These are phyloP conservation scores for Globisporangium carolinianum DNA, from an alignment of 352 stramenopile genomes.

Conservation along the genomic window DNA sequence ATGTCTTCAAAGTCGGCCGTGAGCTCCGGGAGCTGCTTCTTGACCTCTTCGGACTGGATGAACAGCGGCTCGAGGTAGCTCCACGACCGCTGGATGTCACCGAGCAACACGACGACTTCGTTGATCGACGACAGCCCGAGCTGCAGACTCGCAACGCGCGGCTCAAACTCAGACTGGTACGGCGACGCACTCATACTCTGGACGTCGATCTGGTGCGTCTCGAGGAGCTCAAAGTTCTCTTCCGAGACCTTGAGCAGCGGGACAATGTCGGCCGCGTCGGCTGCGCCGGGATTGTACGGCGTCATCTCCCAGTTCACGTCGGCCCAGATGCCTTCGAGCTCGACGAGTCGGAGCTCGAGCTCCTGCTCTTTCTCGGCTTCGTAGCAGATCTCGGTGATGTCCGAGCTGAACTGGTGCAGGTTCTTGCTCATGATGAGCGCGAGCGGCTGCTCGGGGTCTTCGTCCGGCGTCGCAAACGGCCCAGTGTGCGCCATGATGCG, in stretches of 20 bases:
- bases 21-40: constrained; percentile 92
- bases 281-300: constrained; percentile 76
- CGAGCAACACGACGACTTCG: constrained; percentile 92
- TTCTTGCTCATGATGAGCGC: constrained; percentile 90
- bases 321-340: constrained; percentile 89
- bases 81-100: constrained; percentile 95
- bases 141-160: constrained; percentile 86
- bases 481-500: constrained; percentile 87
- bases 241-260: constrained; percentile 90
- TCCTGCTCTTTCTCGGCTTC: constrained; percentile 96
- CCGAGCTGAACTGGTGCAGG: constrained; percentile 90
- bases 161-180: constrained; percentile 94
- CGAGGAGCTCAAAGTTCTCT: constrained; percentile 95
- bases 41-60: constrained; percentile 95
- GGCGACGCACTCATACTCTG: constrained; percentile 95
- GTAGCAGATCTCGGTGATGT: constrained; percentile 96
- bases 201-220: constrained; percentile 95
- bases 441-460: constrained; percentile 89
- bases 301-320: constrained; percentile 93
- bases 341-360: constrained; percentile 87
- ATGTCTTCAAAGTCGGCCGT: constrained; percentile 93
- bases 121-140: constrained; percentile 80
- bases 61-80: constrained; percentile 95
- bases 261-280: constrained; percentile 76
- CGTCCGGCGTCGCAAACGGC: constrained; percentile 89